Conservation (phyloP, 257 asterid species). For the Catharanthus roseus region DNA sequence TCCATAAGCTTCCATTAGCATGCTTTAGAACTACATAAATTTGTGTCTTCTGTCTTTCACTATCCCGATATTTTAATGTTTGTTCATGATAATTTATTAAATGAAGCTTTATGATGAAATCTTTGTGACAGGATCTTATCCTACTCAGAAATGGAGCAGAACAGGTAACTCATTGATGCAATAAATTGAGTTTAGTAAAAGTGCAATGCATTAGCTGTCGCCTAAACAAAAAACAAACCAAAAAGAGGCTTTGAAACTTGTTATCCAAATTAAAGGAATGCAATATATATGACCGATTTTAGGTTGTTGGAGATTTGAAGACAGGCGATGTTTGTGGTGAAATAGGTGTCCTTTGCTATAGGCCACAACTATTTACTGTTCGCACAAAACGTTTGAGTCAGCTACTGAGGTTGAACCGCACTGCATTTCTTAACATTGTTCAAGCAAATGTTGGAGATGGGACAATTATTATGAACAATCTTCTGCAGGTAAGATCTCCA, state of each 20-base stretch:
- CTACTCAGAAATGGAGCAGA: conserved; percentile 32
- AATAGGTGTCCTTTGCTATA: conserved; percentile 70
- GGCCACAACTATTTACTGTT: conserved; percentile 67
- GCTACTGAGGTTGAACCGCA: conserved; percentile 67
- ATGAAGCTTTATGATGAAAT: conserved; percentile 13
- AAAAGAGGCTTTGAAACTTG: background rate
- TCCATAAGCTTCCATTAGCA: background rate
- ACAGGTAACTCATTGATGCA: conserved; percentile 28
- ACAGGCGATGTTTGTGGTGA: conserved; percentile 71
- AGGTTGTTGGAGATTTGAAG: conserved; percentile 52
- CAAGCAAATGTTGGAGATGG: conserved; percentile 83
- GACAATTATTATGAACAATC: conserved; percentile 74
- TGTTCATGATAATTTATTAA: background rate
- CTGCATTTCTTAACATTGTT: conserved; percentile 55
- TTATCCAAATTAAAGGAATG: background rate
- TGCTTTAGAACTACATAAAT: background rate
- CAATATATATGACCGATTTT: conserved; percentile 9
- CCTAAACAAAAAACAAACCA: too few relatives aligned
- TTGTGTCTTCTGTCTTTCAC: background rate
- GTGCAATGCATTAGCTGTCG: too few relatives aligned
- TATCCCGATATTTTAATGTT: background rate
- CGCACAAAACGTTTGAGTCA: conserved; percentile 74
- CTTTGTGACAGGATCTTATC: conserved; percentile 53
- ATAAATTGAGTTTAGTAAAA: background rate
- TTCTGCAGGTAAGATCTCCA: conserved; percentile 49